phyloP scores from a whole-genome alignment of 2,329 filamentous ascomycete genomes.

The Fusarium sp. region DNA sequence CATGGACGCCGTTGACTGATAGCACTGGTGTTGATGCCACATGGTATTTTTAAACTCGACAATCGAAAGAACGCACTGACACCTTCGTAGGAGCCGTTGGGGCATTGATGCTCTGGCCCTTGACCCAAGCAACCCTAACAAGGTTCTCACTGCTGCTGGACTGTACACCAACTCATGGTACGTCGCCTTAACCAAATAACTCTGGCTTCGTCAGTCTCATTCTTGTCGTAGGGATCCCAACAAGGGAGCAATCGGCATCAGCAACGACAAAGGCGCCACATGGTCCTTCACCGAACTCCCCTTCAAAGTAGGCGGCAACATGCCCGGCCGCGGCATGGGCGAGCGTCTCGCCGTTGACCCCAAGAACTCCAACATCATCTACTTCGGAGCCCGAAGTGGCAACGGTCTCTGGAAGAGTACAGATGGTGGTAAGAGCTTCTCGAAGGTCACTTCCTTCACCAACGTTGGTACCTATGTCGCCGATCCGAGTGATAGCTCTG shows the following conservation, averaged over 20 bases:
- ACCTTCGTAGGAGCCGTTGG: slow-evolving; percentile 59
- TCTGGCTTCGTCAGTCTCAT: neutral
- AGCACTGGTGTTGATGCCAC: slow-evolving; percentile 9
- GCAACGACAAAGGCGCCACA: slow-evolving; percentile 62
- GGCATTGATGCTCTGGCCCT: slow-evolving; percentile 66
- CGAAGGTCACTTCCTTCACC: slow-evolving; percentile 62
- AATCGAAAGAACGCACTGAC: accelerated
- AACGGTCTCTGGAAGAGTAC: slow-evolving; percentile 68
- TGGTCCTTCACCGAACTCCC: slow-evolving; percentile 60
- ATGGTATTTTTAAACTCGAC: neutral
- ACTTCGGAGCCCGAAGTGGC: slow-evolving; percentile 67
- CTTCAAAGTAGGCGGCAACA: slow-evolving; percentile 71
- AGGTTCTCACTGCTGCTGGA: slow-evolving; percentile 64
- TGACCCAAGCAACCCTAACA: slow-evolving; percentile 61
- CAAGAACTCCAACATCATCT: slow-evolving; percentile 64
- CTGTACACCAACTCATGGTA: slow-evolving; percentile 67
- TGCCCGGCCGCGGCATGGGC: slow-evolving; percentile 68
- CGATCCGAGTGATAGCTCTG: slow-evolving; percentile 55
- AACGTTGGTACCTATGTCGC: slow-evolving; percentile 60
- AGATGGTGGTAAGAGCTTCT: slow-evolving; percentile 64
- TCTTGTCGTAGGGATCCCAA: slow-evolving; percentile 57
- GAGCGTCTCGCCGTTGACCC: slow-evolving; percentile 68
- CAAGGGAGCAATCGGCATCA: slow-evolving; percentile 63
- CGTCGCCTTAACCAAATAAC: accelerated
- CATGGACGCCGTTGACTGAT: slow-evolving; percentile 32